Base-by-base conservation (phyloP, 331 rosid genomes). In the Prunus yedoensis region DNA sequence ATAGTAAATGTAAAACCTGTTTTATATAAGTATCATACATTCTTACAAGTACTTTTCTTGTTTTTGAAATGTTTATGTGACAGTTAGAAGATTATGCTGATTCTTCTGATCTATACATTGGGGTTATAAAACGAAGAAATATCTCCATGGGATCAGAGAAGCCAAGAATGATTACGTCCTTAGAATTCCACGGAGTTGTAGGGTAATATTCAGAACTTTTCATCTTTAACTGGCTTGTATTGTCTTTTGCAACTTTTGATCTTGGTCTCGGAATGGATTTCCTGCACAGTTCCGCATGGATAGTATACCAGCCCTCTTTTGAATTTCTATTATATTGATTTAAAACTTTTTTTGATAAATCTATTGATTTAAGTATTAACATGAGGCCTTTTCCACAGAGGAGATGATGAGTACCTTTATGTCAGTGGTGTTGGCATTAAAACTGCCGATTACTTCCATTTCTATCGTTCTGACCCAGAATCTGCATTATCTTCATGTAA, bases 391-490 rank as follows among this genome's bases (percentile, higher is more conserved):
- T 82, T 83, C 76, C 28, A 54, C 93, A 93, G 98, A 52, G 96
- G 90, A 75, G 89, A 91, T 68, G 88, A 91, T 18, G 87, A 88
- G 82, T 88, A 83, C 77, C 86, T 93, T 62, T 85, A 81, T 77
- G 88, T 88, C 32, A 88, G 84, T 18, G 98, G 96, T 60, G 61
- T 75, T 32, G 95, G 89, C 83, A 85, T 93, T 75, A 85, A 57
- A 80, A 81, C 88, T 70, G 97, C 96, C 30, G 93, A 93, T 83
- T 10, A 60, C 83, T 89, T 93, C 81, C 93, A 84, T 68, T 84
- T 93, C 88, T 91, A 91, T 88, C 83, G 61, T 76, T 87, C 93
- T 46, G 96, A 90, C 79, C 80, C 84, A 10, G 73, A 56, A 54
- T 50, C 78, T 12, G 97, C 96, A 2, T 74, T 75, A 41, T 74